Conservation (phyloP, 441 rosid genomes). For the Syzygium malaccense region DNA sequence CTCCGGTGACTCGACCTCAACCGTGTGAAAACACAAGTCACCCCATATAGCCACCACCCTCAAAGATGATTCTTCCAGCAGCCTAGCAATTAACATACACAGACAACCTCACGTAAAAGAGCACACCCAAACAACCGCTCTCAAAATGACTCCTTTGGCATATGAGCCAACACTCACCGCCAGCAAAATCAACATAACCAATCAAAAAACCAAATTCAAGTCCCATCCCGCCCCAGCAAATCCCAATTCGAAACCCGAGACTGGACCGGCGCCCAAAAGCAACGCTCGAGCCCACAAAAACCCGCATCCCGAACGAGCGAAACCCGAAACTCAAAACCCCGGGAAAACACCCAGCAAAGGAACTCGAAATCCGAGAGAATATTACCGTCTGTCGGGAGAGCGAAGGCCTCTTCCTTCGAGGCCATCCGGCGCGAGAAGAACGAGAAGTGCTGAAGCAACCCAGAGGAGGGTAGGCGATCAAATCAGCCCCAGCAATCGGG, state of each 20-base stretch:
- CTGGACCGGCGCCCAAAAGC: not conserved
- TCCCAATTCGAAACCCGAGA: not conserved
- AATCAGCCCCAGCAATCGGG: not conserved
- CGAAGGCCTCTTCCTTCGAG: not conserved
- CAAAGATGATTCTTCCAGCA: not conserved
- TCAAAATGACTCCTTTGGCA: not conserved
- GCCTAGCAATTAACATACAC: not conserved
- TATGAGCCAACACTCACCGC: not conserved
- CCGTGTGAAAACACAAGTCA: not conserved
- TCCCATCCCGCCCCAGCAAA: not conserved
- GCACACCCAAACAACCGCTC: not conserved
- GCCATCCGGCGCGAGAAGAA: not conserved
- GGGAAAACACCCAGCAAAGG: not conserved
- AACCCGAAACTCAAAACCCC: not conserved
- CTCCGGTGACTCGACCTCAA: not conserved
- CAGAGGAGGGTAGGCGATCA: not conserved
- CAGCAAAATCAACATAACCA: not conserved
- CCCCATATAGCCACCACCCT: not conserved
- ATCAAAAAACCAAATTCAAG: not conserved
- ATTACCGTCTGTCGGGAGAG: not conserved
- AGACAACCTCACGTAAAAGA: not conserved
- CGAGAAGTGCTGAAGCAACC: not conserved
- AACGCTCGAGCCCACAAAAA: not conserved
- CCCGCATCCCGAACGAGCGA: not conserved
- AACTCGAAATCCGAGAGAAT: not conserved